These are phyloP conservation scores for Microthlaspi erraticum DNA, from an alignment of 345 rosid species.

Conservation along the genomic window DNA sequence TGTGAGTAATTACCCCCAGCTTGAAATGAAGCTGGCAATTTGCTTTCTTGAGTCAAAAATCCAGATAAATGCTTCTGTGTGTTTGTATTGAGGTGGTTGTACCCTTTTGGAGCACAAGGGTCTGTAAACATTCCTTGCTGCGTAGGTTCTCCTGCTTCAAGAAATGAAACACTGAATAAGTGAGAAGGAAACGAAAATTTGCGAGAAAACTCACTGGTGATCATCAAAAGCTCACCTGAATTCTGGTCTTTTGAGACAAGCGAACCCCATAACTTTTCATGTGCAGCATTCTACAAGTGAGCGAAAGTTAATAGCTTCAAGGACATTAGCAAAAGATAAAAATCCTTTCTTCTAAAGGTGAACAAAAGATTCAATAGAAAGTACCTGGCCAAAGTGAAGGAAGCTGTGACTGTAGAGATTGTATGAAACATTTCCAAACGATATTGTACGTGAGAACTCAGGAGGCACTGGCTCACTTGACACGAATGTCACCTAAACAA, in stretches of 20 bases:
- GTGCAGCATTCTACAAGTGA: constrained; percentile 78
- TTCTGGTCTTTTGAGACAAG: constrained; percentile 54
- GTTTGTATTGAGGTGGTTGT: constrained; percentile 46
- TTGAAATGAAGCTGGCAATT: constrained; percentile 50
- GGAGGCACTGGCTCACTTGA: constrained; percentile 74
- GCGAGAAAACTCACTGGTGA: too few relatives aligned
- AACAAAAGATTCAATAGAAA: background rate
- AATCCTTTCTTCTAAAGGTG: background rate
- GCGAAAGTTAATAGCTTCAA: constrained; percentile 33
- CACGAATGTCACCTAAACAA: constrained; percentile 78
- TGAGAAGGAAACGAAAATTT: background rate
- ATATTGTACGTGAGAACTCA: constrained; percentile 67
- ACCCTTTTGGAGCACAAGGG: constrained; percentile 94
- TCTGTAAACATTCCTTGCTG: constrained; percentile 51
- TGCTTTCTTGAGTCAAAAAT: constrained; percentile 50
- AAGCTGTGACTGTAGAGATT: constrained; percentile 95
- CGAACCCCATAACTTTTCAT: constrained; percentile 71
- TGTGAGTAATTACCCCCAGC: constrained; percentile 87
- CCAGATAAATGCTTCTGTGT: constrained; percentile 56
- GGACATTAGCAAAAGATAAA: constrained; percentile 9
- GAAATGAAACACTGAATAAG: constrained; percentile 16
- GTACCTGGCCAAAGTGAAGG: constrained; percentile 96
- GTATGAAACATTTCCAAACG: constrained; percentile 76
- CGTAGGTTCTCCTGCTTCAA: constrained; percentile 55
- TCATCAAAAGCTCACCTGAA: constrained; percentile 50